Evolutionary conservation across 352 stramenopile genomes (phyloP), one percentile per base, ranked within the genome.

Genomic region (Pythium sp.): DNA sequence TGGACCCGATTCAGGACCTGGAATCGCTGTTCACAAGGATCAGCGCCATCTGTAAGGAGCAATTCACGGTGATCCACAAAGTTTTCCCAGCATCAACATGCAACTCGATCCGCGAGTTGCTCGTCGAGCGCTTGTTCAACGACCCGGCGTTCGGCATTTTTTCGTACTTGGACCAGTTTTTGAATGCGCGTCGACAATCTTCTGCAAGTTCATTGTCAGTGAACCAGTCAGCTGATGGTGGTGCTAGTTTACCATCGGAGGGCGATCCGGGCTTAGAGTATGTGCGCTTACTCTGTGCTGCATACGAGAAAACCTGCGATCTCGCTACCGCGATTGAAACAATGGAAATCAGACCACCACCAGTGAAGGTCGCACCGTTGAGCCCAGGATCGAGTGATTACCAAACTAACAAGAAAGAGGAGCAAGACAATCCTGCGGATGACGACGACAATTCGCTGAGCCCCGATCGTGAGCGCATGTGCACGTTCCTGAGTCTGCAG

Each of bases 101-200:
- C 51, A 78, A 79, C 20, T 88, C 76, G 18, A 78, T 85, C 7
- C 82, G 84, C 0, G 87, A 94, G 58, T 58, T 90, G 7, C 71
- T 94, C 11, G 62, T 94, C 18, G 85, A 92, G 59, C 69, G 87
- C 2, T 63, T 94, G 24, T 93, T 90, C 54, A 91, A 92, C 36
- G 87, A 94, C 56, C 87, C 87, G 36, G 87, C 79, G 2, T 94
- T 93, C 11, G 87, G 87, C 0, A 82, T 94, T 60, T 81, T 91
- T 55, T 91, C 83, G 7, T 90, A 87, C 54, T 62, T 94, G 24
- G 87, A 94, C 38, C 77, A 87, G 36, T 78, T 93, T 28, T 62
- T 94, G n/a, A 89, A 62, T n/a, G 71, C 67, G 6, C 71, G 69
- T 55, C 65, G 58, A 43, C 70, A 72, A 20, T 69, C 43, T n/a